Conservation (phyloP, 805 yeast genomes). For the Candida rishiriensis region DNA sequence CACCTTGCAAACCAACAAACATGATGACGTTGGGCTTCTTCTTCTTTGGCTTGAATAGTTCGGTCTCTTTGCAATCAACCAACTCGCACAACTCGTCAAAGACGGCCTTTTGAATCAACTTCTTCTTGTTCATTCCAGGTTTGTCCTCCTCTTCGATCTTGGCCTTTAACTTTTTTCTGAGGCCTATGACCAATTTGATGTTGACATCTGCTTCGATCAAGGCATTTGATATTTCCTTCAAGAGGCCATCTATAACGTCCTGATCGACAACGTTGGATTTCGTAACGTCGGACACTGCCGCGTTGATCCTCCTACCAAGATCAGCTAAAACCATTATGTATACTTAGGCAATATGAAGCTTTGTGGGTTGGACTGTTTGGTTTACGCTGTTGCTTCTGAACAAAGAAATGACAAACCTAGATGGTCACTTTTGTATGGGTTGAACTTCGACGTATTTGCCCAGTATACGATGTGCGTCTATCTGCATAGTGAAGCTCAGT, state of each 20-base stretch:
- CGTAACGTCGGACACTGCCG: conserved; percentile 64
- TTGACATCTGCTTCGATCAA: conserved; percentile 93
- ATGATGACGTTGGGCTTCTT: conserved; percentile 75
- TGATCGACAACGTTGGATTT: conserved; percentile 52
- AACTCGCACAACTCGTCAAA: conserved; percentile 87
- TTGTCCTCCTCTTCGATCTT: conserved; percentile 53
- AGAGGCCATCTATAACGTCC: conserved; percentile 59
- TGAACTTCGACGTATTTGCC: too few species aligned
- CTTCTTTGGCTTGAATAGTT: conserved; percentile 75
- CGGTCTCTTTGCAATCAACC: conserved; percentile 59
- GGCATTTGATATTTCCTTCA: conserved; percentile 88
- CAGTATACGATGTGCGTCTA: too few species aligned
- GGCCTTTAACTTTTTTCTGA: conserved; percentile 66
- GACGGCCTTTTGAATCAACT: conserved; percentile 82
- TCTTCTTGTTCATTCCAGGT: conserved; percentile 63
- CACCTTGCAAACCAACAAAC: conserved; percentile 99
- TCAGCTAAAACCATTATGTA: conserved; percentile 69
- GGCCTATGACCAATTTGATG: conserved; percentile 69
- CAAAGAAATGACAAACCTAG: background rate
- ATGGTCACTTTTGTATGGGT: too few species aligned
- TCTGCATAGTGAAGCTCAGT: too few species aligned
- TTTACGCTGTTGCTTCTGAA: background rate
- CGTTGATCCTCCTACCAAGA: conserved; percentile 70
- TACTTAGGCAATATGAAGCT: background rate
- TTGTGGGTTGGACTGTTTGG: background rate